Evolutionary conservation across 2,329 filamentous ascomycete genomes (phyloP).

Genomic region (Camptophora hylomeconis): DNA sequence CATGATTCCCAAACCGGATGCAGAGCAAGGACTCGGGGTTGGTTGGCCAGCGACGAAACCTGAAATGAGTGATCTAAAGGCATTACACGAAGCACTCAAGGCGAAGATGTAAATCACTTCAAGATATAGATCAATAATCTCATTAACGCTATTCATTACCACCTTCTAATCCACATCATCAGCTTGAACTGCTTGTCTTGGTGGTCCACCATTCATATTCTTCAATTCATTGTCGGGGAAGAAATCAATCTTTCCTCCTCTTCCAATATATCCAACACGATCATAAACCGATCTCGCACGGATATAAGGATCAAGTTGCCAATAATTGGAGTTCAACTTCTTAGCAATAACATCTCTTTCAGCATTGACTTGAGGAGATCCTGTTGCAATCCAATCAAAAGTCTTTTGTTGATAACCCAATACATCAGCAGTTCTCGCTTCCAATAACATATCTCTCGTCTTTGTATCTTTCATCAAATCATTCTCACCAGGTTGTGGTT

Average conservation of each 20-base stretch:
- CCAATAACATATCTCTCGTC: slow-evolving; percentile 50
- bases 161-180: slow-evolving; percentile 17
- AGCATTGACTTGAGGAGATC: slow-evolving; percentile 37
- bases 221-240: slow-evolving; percentile 36
- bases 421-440: slow-evolving; percentile 52
- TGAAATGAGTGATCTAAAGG: slow-evolving; percentile 75
- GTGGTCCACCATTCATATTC: slow-evolving; percentile 5
- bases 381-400: slow-evolving; percentile 56
- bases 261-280: slow-evolving; percentile 57
- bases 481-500: slow-evolving; percentile 67
- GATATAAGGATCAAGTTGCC: slow-evolving; percentile 77
- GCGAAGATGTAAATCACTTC: slow-evolving; percentile 81
- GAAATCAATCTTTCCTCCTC: slow-evolving; percentile 56
- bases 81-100: slow-evolving; percentile 71
- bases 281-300: slow-evolving; percentile 77
- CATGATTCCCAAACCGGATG: slow-evolving; percentile 92
- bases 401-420: slow-evolving; percentile 63
- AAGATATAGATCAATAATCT: no score
- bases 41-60: slow-evolving; percentile 62
- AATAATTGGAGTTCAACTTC: slow-evolving; percentile 63
- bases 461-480: slow-evolving; percentile 55
- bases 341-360: slow-evolving; percentile 51
- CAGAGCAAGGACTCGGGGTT: slow-evolving; percentile 64
- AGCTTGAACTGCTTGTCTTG: slow-evolving; percentile 8
- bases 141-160: no score